A percentile compares a stretch with the other conserved stretches of the same genome.
These are phyloP conservation scores for Aegilops bicornis DNA, from an alignment of 176 grass and related monocot species.

Conservation along the genomic window DNA sequence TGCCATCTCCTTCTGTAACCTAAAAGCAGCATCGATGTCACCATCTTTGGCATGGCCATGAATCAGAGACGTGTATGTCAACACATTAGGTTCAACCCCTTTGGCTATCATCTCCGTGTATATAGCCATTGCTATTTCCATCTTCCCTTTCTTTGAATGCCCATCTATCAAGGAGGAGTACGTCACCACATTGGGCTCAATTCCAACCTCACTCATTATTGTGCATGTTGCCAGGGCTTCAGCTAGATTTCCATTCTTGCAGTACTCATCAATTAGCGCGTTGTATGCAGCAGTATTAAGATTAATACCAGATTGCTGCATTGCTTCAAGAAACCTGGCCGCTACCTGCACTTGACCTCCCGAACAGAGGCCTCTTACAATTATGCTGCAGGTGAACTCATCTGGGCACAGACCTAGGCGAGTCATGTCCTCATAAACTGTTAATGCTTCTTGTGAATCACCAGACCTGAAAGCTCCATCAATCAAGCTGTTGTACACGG, in stretches of 20 bases:
- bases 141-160: constrained; percentile 41
- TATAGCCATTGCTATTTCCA: constrained; percentile 53
- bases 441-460: constrained; percentile 39
- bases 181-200: constrained; percentile 55
- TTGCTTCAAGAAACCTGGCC: constrained; percentile 39
- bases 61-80: constrained; percentile 50
- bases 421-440: constrained; percentile 42
- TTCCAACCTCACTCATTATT: constrained; percentile 47
- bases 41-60: constrained; percentile 43
- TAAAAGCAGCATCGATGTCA: constrained; percentile 43
- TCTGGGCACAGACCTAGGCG: constrained; percentile 28
- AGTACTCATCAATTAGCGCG: constrained; percentile 51
- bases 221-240: constrained; percentile 43
- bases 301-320: constrained; percentile 30
- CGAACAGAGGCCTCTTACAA: constrained; percentile 56
- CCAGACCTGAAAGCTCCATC: constrained; percentile 49
- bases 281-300: constrained; percentile 53
- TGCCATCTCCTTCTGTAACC: constrained; percentile 54
- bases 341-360: constrained; percentile 39
- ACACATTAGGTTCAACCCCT: constrained; percentile 45
- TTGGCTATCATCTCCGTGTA: constrained; percentile 58
- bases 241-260: constrained; percentile 42
- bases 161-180: constrained; percentile 61
- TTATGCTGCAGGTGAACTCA: constrained; percentile 57
- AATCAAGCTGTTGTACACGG: constrained; percentile 55